phyloP scores from a whole-genome alignment of 768 basidiomycete species.

The Trametes villosa region DNA sequence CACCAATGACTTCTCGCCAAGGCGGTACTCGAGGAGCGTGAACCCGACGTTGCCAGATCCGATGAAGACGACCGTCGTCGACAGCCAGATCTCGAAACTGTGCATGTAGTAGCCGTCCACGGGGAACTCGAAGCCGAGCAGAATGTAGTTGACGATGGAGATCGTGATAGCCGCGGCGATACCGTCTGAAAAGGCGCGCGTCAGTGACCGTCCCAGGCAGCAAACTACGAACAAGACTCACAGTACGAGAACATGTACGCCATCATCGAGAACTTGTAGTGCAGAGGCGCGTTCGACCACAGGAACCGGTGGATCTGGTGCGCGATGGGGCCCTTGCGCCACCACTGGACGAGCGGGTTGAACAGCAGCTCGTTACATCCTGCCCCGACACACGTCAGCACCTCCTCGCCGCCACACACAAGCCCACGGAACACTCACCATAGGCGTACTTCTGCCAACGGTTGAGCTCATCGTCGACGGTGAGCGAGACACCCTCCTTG shows the following conservation, averaged over 20 bases:
- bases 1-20: conserved; percentile 49
- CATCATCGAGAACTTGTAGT: conserved; percentile 57
- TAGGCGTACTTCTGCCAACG: conserved; percentile 92
- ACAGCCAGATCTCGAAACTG: conserved; percentile 81
- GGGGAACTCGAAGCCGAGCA: conserved; percentile 73
- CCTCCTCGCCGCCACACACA: neutral
- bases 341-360: conserved; percentile 83
- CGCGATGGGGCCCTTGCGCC: conserved; percentile 78
- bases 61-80: conserved; percentile 77
- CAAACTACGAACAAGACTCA: conserved; percentile 31
- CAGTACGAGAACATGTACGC: conserved; percentile 62
- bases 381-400: conserved; percentile 27
- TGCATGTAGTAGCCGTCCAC: conserved; percentile 80
- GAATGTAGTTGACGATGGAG: conserved; percentile 70
- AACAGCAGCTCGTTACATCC: conserved; percentile 74
- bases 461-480: conserved; percentile 88
- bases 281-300: conserved; percentile 63
- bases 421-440: conserved; percentile 43
- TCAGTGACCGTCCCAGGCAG: neutral
- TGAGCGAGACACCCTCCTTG: conserved; percentile 91
- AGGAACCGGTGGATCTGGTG: conserved; percentile 76
- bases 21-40: conserved; percentile 71
- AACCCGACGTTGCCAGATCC: conserved; percentile 75
- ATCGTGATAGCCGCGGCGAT: conserved; percentile 72
- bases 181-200: conserved; percentile 39